A percentile compares a stretch with the other conserved stretches of the same genome.
These are phyloP conservation scores for Chlorophyllum brunneum DNA, from an alignment of 768 basidiomycete genomes.

Conservation along the genomic window DNA sequence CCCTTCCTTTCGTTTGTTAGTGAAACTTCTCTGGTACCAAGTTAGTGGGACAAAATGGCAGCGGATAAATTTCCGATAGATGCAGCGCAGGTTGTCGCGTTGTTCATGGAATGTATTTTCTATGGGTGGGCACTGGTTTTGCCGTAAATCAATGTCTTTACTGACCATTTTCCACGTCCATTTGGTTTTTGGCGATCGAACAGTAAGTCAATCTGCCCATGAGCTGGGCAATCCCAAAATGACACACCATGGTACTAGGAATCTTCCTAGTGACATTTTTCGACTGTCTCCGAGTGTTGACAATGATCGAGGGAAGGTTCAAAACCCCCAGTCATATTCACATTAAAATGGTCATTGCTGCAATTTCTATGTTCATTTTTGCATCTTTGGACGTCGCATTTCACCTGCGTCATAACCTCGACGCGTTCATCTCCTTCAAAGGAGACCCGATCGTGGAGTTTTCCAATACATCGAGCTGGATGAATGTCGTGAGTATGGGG, in stretches of 20 bases:
- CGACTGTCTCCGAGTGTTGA: constrained; percentile 30
- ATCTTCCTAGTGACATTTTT: constrained; percentile 36
- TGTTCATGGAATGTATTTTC: constrained; percentile 39
- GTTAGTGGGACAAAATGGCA: constrained; percentile 15
- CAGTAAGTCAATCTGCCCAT: not conserved
- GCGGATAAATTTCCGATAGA: constrained; percentile 26
- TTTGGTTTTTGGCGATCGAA: not conserved
- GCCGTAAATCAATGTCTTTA: constrained; percentile 5
- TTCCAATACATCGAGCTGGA: constrained; percentile 31
- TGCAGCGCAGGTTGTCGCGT: constrained; percentile 34
- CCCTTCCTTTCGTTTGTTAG: not conserved
- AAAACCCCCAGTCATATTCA: constrained; percentile 24
- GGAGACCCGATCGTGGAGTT: constrained; percentile 32
- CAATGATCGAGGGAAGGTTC: constrained; percentile 26
- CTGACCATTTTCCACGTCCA: not conserved
- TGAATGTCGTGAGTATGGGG: constrained; percentile 39
- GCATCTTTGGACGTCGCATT: constrained; percentile 40
- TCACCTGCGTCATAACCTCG: constrained; percentile 37
- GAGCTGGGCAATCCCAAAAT: not conserved
- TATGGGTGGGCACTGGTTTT: constrained; percentile 24
- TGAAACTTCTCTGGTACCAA: not conserved
- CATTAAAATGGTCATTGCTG: constrained; percentile 33
- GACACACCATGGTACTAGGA: constrained; percentile 18
- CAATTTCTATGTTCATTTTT: constrained; percentile 36
- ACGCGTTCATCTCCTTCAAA: constrained; percentile 33